phyloP scores from a whole-genome alignment of 495 filamentous ascomycete species.

The Annulohypoxylon bovei region DNA sequence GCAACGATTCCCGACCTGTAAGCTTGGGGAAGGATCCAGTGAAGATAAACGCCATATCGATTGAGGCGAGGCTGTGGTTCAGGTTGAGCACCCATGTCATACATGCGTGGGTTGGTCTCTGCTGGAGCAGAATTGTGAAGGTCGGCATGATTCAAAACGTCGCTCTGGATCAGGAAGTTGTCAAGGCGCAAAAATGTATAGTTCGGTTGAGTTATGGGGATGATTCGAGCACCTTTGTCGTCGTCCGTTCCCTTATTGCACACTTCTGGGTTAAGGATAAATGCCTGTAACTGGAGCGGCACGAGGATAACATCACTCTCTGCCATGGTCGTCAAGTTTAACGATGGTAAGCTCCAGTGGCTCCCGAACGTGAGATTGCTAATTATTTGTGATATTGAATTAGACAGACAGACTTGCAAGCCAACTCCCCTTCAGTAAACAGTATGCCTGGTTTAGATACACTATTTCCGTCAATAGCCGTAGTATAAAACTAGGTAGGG shows the following conservation, averaged over 20 bases:
- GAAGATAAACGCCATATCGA: slow-evolving; percentile 61
- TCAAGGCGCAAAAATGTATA: slow-evolving; percentile 60
- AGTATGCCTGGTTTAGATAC: background rate
- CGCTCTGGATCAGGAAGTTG: slow-evolving; percentile 49
- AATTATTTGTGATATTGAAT: background rate
- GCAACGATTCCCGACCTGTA: slow-evolving; percentile 53
- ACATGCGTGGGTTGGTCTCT: slow-evolving; percentile 53
- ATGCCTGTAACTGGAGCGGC: slow-evolving; percentile 56
- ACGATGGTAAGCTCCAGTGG: background rate
- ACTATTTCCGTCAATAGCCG: background rate
- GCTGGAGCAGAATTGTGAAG: slow-evolving; percentile 53
- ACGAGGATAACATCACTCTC: slow-evolving; percentile 19
- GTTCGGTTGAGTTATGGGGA: slow-evolving; percentile 65
- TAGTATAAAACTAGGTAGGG: background rate
- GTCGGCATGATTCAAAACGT: slow-evolving; percentile 56
- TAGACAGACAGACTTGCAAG: background rate
- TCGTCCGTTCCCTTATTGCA: slow-evolving; percentile 34
- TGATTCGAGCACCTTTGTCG: slow-evolving; percentile 50
- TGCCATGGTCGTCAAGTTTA: background rate
- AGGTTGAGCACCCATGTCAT: slow-evolving; percentile 49
- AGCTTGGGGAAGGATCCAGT: slow-evolving; percentile 61
- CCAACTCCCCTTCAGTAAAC: background rate
- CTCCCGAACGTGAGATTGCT: background rate
- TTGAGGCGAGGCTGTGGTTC: slow-evolving; percentile 22
- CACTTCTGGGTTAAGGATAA: slow-evolving; percentile 52